These are phyloP conservation scores for Trapa incisa DNA, from an alignment of 345 rosid species.

Conservation along the genomic window DNA sequence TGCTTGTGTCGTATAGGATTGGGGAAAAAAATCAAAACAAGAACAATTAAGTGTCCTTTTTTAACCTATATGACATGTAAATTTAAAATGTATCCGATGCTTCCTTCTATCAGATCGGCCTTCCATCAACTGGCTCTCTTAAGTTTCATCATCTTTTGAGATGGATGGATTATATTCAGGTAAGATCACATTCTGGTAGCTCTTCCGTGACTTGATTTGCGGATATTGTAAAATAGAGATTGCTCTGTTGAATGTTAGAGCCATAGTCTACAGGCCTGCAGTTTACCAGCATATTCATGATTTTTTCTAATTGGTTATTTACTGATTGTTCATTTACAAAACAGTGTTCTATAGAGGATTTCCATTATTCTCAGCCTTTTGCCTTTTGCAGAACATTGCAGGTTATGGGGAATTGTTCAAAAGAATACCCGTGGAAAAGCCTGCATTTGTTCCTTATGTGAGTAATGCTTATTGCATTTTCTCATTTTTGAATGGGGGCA, in stretches of 20 bases:
- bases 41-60: background rate
- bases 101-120: constrained; percentile 36
- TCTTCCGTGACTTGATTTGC: background rate
- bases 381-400: constrained; percentile 37
- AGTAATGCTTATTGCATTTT: constrained; percentile 10
- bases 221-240: background rate
- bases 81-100: constrained; percentile 3
- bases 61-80: background rate
- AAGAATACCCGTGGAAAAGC: constrained; percentile 40
- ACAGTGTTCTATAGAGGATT: background rate
- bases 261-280: background rate
- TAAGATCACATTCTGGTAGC: constrained; percentile 11
- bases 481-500: constrained; percentile 1
- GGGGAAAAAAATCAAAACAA: background rate
- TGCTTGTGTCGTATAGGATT: background rate
- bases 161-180: constrained; percentile 92
- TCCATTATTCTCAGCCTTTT: background rate
- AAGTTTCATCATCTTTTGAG: constrained; percentile 56
- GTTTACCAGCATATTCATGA: background rate
- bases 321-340: background rate
- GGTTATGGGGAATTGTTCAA: constrained; percentile 34
- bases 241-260: background rate
- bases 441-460: constrained; percentile 47
- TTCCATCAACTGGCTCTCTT: constrained; percentile 36
- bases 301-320: background rate